phyloP scores from a whole-genome alignment of 306 rosid species.

The Oxytropis ochrocephala region DNA sequence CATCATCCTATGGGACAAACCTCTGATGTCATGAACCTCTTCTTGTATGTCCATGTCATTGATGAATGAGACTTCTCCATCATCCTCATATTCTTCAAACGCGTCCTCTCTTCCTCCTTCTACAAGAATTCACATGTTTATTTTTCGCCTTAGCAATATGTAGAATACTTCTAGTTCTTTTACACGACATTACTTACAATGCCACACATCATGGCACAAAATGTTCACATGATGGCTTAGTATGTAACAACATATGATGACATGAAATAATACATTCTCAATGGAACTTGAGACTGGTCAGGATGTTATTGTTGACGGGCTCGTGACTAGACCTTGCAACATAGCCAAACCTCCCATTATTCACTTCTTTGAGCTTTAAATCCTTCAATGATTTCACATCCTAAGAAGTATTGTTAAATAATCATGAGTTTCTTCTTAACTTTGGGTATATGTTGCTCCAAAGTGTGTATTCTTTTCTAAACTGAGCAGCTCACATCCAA shows the following conservation, averaged over 20 bases:
- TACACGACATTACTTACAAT: constrained; percentile 36
- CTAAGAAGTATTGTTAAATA: background rate
- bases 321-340: constrained; percentile 91
- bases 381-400: constrained; percentile 84
- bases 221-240: constrained; percentile 26
- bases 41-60: too few relatives aligned
- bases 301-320: constrained; percentile 79
- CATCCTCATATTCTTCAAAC: too few relatives aligned
- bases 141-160: too few relatives aligned
- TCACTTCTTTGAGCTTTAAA: constrained; percentile 84
- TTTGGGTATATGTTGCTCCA: background rate
- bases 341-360: constrained; percentile 96
- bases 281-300: constrained; percentile 94
- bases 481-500: background rate
- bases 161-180: constrained; percentile 22
- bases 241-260: background rate
- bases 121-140: too few relatives aligned
- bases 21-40: too few relatives aligned
- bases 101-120: too few relatives aligned
- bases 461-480: background rate
- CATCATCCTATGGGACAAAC: too few relatives aligned
- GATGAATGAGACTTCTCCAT: too few relatives aligned
- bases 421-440: background rate
- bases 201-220: constrained; percentile 21
- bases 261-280: constrained; percentile 25